Percentiles rank a stretch among this genome's conserved stretches.
Conservation (phyloP, 768 basidiomycete species). For the Mycena alexandri region DNA sequence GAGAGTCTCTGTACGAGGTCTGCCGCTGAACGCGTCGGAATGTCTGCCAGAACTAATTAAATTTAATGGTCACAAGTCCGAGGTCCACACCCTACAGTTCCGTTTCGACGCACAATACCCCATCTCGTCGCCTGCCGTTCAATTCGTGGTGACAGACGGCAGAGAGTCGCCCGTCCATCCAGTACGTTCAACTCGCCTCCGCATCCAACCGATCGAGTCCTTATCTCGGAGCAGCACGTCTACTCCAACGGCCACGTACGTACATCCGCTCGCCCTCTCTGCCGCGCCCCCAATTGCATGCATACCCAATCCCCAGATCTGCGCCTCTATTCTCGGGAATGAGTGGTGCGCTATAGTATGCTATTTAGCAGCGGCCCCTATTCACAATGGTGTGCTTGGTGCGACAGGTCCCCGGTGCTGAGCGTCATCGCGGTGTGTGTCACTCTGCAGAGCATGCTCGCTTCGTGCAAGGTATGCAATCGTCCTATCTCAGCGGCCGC, state of each 20-base stretch:
- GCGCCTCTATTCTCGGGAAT: conserved; percentile 88
- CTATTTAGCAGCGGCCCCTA: conserved; percentile 6
- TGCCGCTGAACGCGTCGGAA: conserved; percentile 28
- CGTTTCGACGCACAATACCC: conserved; percentile 87
- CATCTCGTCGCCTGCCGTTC: conserved; percentile 89
- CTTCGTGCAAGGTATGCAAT: conserved; percentile 80
- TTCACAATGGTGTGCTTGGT: conserved; percentile 43
- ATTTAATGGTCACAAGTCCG: conserved; percentile 61
- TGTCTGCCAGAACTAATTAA: not conserved
- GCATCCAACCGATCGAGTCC: conserved; percentile 23
- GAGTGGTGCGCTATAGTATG: conserved; percentile 69
- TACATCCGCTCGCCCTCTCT: conserved; percentile 22
- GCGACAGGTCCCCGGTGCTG: conserved; percentile 79
- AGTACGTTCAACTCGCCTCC: conserved; percentile 56
- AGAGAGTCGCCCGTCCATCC: conserved; percentile 83
- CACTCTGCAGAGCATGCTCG: conserved; percentile 93
- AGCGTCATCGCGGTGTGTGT: conserved; percentile 86
- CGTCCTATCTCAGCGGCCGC: not conserved
- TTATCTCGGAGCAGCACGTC: conserved; percentile 69
- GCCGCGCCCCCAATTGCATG: conserved; percentile 30
- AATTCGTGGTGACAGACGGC: conserved; percentile 79
- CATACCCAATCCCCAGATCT: conserved; percentile 65
- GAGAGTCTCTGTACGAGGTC: conserved; percentile 84
- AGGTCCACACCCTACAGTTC: conserved; percentile 84
- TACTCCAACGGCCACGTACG: conserved; percentile 90